Conservation (phyloP, 1,284 basidiomycete species). For the Ceratobasidium sp. region DNA sequence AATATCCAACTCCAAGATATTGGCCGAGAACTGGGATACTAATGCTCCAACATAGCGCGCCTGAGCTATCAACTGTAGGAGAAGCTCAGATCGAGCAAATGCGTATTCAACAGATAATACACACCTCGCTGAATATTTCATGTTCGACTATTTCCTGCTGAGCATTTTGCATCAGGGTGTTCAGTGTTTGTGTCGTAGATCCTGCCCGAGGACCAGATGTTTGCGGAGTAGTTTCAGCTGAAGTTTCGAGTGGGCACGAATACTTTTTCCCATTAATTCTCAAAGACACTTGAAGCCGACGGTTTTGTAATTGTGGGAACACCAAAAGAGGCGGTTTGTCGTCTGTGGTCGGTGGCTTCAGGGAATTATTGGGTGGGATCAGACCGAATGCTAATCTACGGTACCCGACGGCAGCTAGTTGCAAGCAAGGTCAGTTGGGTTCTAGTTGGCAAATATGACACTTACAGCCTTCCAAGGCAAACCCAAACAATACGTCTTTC, state of each 20-base stretch:
- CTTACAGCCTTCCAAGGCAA: constrained; percentile 41
- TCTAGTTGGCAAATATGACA: not conserved
- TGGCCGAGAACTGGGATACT: constrained; percentile 76
- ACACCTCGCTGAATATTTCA: constrained; percentile 72
- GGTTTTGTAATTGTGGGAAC: constrained; percentile 39
- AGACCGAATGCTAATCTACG: constrained; percentile 38
- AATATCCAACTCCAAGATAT: constrained; percentile 75
- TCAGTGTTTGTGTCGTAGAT: constrained; percentile 52
- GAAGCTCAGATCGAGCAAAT: not conserved
- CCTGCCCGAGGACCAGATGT: constrained; percentile 17
- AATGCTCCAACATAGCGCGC: constrained; percentile 75
- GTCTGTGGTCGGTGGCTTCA: constrained; percentile 10
- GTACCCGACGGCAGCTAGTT: constrained; percentile 19
- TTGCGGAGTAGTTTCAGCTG: constrained; percentile 4
- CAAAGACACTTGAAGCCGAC: constrained; percentile 44
- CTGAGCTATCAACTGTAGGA: constrained; percentile 66
- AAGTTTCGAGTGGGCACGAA: constrained; percentile 32
- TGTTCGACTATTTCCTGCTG: constrained; percentile 79
- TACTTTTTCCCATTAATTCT: constrained; percentile 19
- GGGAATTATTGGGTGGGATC: constrained; percentile 27
- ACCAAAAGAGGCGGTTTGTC: constrained; percentile 32
- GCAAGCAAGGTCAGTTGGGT: not conserved
- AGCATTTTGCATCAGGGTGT: constrained; percentile 65
- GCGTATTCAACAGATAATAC: not conserved
- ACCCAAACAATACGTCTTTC: constrained; percentile 37